Evolutionary conservation across 1,139 yeast species (phyloP).

Genomic region (Blastobotrys proliferans): DNA sequence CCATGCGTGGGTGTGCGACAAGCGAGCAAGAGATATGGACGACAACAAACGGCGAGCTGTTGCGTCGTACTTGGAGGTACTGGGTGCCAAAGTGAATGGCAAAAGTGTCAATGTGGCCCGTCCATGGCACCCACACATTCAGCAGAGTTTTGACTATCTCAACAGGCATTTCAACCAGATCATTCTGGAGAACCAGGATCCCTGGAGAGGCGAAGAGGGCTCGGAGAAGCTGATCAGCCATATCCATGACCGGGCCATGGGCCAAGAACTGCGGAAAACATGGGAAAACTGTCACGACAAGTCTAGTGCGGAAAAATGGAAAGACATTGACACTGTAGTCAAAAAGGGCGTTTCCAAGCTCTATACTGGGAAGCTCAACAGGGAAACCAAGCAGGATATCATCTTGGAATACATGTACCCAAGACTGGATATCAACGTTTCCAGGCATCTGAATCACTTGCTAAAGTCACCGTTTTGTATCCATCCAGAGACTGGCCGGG

Average conservation of each 20-base stretch:
- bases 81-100: conserved; percentile 49
- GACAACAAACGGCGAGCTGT: conserved; percentile 73
- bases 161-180: conserved; percentile 60
- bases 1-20: conserved; percentile 96
- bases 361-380: conserved; percentile 39
- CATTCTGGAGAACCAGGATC: conserved; percentile 78
- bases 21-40: conserved; percentile 67
- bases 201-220: conserved; percentile 58
- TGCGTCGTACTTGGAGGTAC: conserved; percentile 76
- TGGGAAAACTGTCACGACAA: conserved; percentile 49
- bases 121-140: conserved; percentile 81
- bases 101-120: conserved; percentile 54
- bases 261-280: conserved; percentile 47
- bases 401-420: conserved; percentile 83
- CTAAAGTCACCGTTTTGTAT: conserved; percentile 97
- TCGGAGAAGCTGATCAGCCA: conserved; percentile 57
- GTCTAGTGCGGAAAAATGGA: conserved; percentile 66
- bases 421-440: conserved; percentile 87
- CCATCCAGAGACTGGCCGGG: conserved; percentile 94
- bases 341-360: conserved; percentile 44
- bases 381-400: conserved; percentile 79
- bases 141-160: conserved; percentile 64
- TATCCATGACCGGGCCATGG: conserved; percentile 56
- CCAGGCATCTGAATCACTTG: conserved; percentile 84
- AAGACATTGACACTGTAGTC: conserved; percentile 65